A percentile compares a stretch with the other conserved stretches of the same genome.
Conservation (phyloP, 371 early-diverging fungal genomes). For the Dichotomocladium elegans region DNA sequence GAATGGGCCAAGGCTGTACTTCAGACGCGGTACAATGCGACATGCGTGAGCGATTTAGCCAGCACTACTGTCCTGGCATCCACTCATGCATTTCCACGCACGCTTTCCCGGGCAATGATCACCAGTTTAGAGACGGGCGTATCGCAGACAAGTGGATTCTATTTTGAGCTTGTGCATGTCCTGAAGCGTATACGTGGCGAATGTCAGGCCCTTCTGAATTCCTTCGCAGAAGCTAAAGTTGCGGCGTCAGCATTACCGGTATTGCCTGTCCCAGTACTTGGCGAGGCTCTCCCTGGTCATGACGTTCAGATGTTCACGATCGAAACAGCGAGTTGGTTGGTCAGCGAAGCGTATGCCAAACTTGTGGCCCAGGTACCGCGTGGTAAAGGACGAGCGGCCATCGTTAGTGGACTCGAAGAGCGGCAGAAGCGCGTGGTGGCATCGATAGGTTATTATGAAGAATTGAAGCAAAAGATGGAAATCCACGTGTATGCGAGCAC, state of each 20-base stretch:
- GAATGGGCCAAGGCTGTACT: conserved; percentile 71
- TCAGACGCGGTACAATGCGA: conserved; percentile 37
- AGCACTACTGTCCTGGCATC: conserved; percentile 36
- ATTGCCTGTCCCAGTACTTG: conserved; percentile 56
- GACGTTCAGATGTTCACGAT: conserved; percentile 60
- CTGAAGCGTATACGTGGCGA: conserved; percentile 73
- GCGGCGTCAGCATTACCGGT: conserved; percentile 45
- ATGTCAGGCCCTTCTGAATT: conserved; percentile 65
- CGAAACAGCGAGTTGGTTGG: conserved; percentile 54
- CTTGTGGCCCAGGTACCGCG: conserved; percentile 39
- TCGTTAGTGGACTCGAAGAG: conserved; percentile 44
- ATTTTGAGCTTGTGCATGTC: conserved; percentile 67
- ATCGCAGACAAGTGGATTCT: conserved; percentile 37
- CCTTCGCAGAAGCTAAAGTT: conserved; percentile 56
- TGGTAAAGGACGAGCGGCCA: conserved; percentile 34
- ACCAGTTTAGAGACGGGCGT: conserved; percentile 47
- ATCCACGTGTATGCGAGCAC: conserved; percentile 71
- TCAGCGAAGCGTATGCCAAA: conserved; percentile 47
- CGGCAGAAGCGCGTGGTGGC: conserved; percentile 63
- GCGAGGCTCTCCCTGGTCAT: conserved; percentile 39
- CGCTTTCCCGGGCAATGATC: conserved; percentile 51
- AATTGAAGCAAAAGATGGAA: conserved; percentile 64
- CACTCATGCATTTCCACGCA: conserved; percentile 44
- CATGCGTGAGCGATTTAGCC: conserved; percentile 39
- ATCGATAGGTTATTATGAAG: conserved; percentile 63